These are phyloP conservation scores for Niebla homalea DNA, from an alignment of 495 filamentous ascomycete species.

Conservation along the genomic window DNA sequence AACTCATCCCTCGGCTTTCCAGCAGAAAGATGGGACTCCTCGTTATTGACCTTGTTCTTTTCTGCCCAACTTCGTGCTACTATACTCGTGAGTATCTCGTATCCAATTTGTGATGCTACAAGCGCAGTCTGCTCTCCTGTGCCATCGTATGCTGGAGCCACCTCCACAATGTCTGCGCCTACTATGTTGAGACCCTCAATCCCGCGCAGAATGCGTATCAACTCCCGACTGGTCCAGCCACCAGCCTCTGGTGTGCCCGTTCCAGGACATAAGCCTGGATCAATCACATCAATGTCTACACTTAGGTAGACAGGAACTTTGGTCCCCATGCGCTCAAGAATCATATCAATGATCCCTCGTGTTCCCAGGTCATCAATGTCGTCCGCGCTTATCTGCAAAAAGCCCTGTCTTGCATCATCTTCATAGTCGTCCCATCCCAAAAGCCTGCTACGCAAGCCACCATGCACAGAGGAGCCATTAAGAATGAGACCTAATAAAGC, in stretches of 20 bases:
- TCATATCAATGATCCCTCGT: slow-evolving; percentile 41
- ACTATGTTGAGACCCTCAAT: slow-evolving; percentile 58
- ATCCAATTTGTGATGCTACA: slow-evolving; percentile 70
- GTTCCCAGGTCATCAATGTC: slow-evolving; percentile 51
- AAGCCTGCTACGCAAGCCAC: slow-evolving; percentile 60
- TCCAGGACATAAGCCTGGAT: slow-evolving; percentile 47
- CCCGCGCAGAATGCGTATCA: slow-evolving; percentile 56
- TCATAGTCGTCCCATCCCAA: slow-evolving; percentile 57
- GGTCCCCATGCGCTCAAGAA: slow-evolving; percentile 45
- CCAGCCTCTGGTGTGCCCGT: slow-evolving; percentile 58
- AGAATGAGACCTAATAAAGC: slow-evolving; percentile 33
- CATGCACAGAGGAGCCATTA: slow-evolving; percentile 59
- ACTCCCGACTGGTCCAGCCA: slow-evolving; percentile 44
- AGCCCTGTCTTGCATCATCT: slow-evolving; percentile 50
- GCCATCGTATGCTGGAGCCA: slow-evolving; percentile 75
- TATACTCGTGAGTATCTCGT: slow-evolving; percentile 70
- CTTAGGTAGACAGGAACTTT: slow-evolving; percentile 57
- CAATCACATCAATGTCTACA: slow-evolving; percentile 64
- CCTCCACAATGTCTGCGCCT: slow-evolving; percentile 72
- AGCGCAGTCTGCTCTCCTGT: slow-evolving; percentile 72
- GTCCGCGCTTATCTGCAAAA: slow-evolving; percentile 50
- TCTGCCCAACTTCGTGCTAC: slow-evolving; percentile 41
- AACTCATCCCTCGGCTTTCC: not conserved
- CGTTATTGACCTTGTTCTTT: slow-evolving; percentile 21
- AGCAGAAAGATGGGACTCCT: slow-evolving; percentile 2